Conservation (phyloP, 2,329 filamentous ascomycete genomes). For the Xenoacremonium recifei region DNA sequence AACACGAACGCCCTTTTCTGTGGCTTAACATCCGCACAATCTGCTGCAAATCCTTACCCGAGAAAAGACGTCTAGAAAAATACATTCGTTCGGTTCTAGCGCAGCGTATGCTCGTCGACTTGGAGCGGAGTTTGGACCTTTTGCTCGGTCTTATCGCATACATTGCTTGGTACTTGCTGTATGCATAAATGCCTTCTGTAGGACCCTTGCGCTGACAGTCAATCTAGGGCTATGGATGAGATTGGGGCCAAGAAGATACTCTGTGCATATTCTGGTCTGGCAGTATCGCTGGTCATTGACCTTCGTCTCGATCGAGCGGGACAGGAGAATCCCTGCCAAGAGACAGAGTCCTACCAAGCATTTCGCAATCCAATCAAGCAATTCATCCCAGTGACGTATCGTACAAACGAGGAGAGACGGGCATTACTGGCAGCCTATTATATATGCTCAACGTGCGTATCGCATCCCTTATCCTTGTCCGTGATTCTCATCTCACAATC, state of each 20-base stretch:
- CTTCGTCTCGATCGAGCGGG: slow-evolving; percentile 13
- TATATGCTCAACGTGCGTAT: slow-evolving; percentile 26
- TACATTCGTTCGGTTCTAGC: slow-evolving; percentile 18
- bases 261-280: slow-evolving; percentile 10
- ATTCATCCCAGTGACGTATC: slow-evolving; percentile 1
- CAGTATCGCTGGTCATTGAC: slow-evolving; percentile 14
- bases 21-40: slow-evolving; percentile 36
- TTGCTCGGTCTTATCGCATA: slow-evolving; percentile 22
- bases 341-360: slow-evolving; percentile 9
- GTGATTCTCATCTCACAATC: no score
- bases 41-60: slow-evolving; percentile 16
- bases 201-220: background rate
- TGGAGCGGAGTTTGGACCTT: slow-evolving; percentile 23
- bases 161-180: slow-evolving; percentile 19
- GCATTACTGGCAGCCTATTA: slow-evolving; percentile 27
- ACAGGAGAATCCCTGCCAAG: slow-evolving; percentile 11
- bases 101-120: slow-evolving; percentile 21
- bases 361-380: slow-evolving; percentile 16
- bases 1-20: slow-evolving; percentile 31
- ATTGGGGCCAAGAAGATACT: slow-evolving; percentile 11
- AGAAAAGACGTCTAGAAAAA: slow-evolving; percentile 18
- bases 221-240: slow-evolving; percentile 12
- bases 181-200: background rate
- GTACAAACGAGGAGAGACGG: slow-evolving; percentile 32
- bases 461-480: no score